These are phyloP conservation scores for Cytospora piceicola DNA, from an alignment of 2,329 filamentous ascomycete species.

Conservation along the genomic window DNA sequence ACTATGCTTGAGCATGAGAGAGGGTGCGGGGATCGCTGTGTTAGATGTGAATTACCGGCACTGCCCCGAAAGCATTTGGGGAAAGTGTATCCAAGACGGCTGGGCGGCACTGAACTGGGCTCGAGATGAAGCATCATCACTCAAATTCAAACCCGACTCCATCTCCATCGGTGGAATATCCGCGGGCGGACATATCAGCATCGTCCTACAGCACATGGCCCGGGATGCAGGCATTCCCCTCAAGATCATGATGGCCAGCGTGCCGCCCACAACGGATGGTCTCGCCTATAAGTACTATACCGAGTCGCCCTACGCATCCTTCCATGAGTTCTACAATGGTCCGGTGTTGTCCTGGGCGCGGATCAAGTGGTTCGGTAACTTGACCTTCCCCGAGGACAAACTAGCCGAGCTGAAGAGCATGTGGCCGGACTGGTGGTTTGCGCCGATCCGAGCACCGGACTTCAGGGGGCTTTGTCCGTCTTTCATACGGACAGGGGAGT, in stretches of 20 bases:
- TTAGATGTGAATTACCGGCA: conserved; percentile 47
- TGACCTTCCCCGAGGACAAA: conserved; percentile 38
- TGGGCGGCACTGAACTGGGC: conserved; percentile 44
- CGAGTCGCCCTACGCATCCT: conserved; percentile 42
- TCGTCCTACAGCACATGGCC: conserved; percentile 44
- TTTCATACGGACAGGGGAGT: conserved; percentile 41
- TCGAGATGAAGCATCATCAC: conserved; percentile 31
- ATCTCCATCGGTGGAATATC: conserved; percentile 46
- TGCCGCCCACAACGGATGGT: conserved; percentile 36
- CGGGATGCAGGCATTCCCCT: conserved; percentile 44
- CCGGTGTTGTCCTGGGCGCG: conserved; percentile 42
- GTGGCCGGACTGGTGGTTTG: conserved; percentile 43
- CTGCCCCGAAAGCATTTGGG: conserved; percentile 43
- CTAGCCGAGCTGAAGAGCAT: conserved; percentile 34
- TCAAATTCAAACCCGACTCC: conserved; percentile 41
- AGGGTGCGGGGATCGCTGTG: conserved; percentile 43
- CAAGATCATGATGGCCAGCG: conserved; percentile 41
- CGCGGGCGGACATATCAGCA: conserved; percentile 42
- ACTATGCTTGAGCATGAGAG: conserved; percentile 43
- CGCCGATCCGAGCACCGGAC: conserved; percentile 39
- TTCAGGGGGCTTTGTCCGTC: conserved; percentile 41
- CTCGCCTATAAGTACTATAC: conserved; percentile 39
- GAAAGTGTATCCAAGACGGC: conserved; percentile 43
- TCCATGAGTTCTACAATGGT: conserved; percentile 41
- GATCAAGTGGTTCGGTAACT: conserved; percentile 41